These are phyloP conservation scores for Allium sativum DNA, from an alignment of 106 monocot genomes.

Conservation along the genomic window DNA sequence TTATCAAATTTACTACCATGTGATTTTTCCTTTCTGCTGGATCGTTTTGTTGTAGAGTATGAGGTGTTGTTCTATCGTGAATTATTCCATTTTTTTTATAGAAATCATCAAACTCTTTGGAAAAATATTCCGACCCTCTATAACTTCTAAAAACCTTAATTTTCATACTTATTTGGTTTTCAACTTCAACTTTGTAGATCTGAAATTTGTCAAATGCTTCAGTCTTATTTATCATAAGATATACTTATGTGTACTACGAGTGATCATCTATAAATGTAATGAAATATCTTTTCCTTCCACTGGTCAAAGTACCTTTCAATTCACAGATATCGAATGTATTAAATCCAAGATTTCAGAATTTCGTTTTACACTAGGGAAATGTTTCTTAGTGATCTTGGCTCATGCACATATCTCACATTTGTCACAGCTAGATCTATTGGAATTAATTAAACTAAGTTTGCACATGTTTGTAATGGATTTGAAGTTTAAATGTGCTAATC, in stretches of 20 bases:
- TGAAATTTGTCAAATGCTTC: not conserved
- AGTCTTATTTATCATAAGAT: not conserved
- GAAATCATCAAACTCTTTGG: not conserved
- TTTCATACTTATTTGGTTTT: not conserved
- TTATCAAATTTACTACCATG: conserved; percentile 1
- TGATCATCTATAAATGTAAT: not conserved
- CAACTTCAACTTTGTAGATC: conserved; percentile 1
- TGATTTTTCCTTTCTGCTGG: not conserved
- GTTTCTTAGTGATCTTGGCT: not conserved
- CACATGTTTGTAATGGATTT: not conserved
- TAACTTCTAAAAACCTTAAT: not conserved
- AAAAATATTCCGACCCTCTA: not conserved
- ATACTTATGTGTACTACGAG: not conserved
- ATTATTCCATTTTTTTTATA: not conserved
- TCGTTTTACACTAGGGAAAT: not conserved
- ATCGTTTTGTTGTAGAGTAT: not conserved
- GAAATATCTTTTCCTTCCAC: not conserved
- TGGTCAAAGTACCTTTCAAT: not conserved
- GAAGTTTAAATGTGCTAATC: not conserved
- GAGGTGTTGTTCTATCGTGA: not conserved
- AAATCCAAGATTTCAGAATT: not conserved
- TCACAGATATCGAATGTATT: not conserved
- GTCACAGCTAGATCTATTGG: not conserved
- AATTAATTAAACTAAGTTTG: not conserved
- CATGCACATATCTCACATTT: not conserved